phyloP scores from a whole-genome alignment of 441 rosid genomes.

The Eugenia klotzschiana region DNA sequence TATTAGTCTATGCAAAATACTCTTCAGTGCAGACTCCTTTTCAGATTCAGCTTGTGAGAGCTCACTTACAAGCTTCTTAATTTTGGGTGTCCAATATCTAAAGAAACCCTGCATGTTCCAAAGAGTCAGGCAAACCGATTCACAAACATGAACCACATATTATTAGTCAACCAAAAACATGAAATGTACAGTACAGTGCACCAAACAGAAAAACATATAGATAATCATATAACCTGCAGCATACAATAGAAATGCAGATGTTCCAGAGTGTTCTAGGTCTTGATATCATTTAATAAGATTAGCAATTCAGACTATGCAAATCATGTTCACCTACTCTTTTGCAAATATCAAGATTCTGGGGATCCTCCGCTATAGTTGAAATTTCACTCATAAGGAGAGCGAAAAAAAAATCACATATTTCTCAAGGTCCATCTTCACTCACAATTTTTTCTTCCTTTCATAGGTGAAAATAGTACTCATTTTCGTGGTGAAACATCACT shows the following conservation, averaged over 20 bases:
- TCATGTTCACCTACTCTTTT: neutral
- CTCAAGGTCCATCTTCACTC: neutral
- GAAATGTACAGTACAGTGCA: neutral
- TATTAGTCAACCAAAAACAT: neutral
- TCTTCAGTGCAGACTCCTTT: conserved; percentile 61
- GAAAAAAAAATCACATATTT: neutral
- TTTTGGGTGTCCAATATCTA: conserved; percentile 65
- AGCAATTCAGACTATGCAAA: neutral
- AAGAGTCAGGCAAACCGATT: neutral
- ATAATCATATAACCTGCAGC: neutral
- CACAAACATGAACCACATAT: neutral
- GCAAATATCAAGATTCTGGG: neutral
- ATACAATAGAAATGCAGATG: neutral
- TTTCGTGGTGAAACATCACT: neutral
- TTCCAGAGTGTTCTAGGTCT: neutral
- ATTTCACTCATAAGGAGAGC: neutral
- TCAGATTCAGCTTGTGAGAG: conserved; percentile 77
- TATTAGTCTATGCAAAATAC: conserved; percentile 66
- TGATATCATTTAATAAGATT: neutral
- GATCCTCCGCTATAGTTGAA: neutral
- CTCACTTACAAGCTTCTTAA: conserved; percentile 56
- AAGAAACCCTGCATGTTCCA: conserved; percentile 53
- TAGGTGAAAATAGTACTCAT: neutral
- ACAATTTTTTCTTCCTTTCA: neutral
- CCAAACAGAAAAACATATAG: neutral